Conservation (phyloP, 805 yeast genomes). For the Ascoidea rubescens region DNA sequence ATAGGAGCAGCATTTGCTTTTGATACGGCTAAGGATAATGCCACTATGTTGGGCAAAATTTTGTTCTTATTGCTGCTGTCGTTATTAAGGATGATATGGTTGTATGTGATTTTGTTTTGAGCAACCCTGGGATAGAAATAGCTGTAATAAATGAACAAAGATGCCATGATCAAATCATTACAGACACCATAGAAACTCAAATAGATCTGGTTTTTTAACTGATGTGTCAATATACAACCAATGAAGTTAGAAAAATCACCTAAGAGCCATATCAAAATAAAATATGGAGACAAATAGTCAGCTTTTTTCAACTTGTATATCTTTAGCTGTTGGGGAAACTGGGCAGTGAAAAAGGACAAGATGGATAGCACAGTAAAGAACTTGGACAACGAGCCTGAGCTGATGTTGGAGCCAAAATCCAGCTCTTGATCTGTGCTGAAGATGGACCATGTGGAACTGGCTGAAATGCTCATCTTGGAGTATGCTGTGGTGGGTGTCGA, state of each 20-base stretch:
- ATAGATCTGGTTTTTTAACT: slow-evolving; percentile 65
- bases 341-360: slow-evolving; percentile 22
- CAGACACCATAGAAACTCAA: slow-evolving; percentile 60
- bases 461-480: no score
- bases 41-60: slow-evolving; percentile 10
- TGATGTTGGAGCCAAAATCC: no score
- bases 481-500: no score
- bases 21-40: not conserved
- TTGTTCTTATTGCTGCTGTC: slow-evolving; percentile 4
- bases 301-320: slow-evolving; percentile 19
- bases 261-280: slow-evolving; percentile 19
- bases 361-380: slow-evolving; percentile 14
- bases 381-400: not conserved
- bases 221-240: slow-evolving; percentile 69
- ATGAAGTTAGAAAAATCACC: slow-evolving; percentile 27
- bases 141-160: slow-evolving; percentile 62
- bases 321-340: slow-evolving; percentile 21
- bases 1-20: not conserved
- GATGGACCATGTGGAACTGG: no score
- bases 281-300: slow-evolving; percentile 18
- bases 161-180: slow-evolving; percentile 53
- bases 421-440: no score
- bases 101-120: not conserved
- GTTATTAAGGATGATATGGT: not conserved
- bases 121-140: slow-evolving; percentile 14